Conservation (phyloP, 1,284 basidiomycete genomes). For the Apiotrichum gamsii region DNA sequence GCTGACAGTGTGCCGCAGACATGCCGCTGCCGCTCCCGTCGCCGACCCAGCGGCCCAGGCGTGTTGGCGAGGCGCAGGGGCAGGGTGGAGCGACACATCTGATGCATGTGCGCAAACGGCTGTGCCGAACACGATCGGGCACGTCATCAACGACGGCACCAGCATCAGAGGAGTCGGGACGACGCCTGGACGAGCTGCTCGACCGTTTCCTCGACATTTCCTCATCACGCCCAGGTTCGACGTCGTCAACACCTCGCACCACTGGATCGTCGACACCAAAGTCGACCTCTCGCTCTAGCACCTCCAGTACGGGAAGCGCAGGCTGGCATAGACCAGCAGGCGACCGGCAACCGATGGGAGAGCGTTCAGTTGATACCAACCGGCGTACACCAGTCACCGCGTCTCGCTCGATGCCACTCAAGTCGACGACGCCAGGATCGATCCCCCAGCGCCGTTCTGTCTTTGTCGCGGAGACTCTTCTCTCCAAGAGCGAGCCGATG, state of each 20-base stretch:
- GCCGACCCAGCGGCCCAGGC: conserved; percentile 10
- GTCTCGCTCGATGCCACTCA: conserved; percentile 4
- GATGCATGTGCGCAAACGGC: conserved; percentile 8
- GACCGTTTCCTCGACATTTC: conserved; percentile 8
- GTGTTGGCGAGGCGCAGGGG: neutral
- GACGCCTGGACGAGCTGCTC: conserved; percentile 12
- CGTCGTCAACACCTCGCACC: neutral
- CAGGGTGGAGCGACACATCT: no score
- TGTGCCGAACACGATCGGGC: neutral
- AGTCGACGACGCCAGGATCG: neutral
- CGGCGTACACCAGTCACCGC: neutral
- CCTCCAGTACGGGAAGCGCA: no score
- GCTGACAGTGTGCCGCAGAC: conserved; percentile 4
- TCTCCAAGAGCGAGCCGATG: no score
- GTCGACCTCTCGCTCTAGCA: neutral
- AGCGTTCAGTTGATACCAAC: neutral
- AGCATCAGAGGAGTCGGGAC: neutral
- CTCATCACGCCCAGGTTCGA: conserved; percentile 1
- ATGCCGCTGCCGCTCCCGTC: conserved; percentile 6
- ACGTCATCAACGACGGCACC: neutral
- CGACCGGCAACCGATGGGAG: conserved; percentile 1
- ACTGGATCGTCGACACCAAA: neutral
- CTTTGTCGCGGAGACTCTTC: neutral
- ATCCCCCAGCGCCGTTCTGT: neutral
- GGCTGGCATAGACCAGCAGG: no score